These are phyloP conservation scores for Calocybe cyanea DNA, from an alignment of 768 basidiomycete species.

Conservation along the genomic window DNA sequence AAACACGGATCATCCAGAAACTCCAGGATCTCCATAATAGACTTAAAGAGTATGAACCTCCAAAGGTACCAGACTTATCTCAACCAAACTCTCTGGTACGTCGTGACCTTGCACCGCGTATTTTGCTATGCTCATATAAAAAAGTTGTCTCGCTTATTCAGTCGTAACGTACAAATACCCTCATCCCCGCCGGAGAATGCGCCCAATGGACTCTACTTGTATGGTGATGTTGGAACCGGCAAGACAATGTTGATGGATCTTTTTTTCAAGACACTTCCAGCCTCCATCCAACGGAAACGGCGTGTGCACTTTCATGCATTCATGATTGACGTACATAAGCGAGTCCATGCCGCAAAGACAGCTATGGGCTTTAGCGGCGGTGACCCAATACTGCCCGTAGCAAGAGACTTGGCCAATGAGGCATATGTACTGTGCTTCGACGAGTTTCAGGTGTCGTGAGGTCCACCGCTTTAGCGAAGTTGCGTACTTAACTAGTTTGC, in stretches of 20 bases:
- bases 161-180: constrained; percentile 32
- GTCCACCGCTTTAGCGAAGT: constrained; percentile 5
- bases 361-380: constrained; percentile 64
- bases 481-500: constrained; percentile 3
- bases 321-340: constrained; percentile 98
- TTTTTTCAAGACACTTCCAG: constrained; percentile 81
- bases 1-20: constrained; percentile 77
- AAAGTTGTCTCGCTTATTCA: constrained; percentile 47
- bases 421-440: constrained; percentile 92
- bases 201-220: constrained; percentile 90
- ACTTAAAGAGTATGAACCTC: constrained; percentile 68
- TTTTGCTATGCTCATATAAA: constrained; percentile 18
- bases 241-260: constrained; percentile 99
- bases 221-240: constrained; percentile 95
- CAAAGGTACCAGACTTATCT: constrained; percentile 46
- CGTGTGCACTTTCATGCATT: constrained; percentile 98
- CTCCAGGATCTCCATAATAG: constrained; percentile 78
- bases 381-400: constrained; percentile 85
- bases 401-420: constrained; percentile 80
- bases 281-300: constrained; percentile 64
- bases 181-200: constrained; percentile 44
- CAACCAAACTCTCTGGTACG: constrained; percentile 37
- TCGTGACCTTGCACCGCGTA: constrained; percentile 18
- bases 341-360: constrained; percentile 77
- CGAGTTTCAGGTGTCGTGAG: constrained; percentile 82